A percentile compares a stretch with the other conserved stretches of the same genome.
These are phyloP conservation scores for Ceratocystis alfenasii DNA, from an alignment of 2,329 filamentous ascomycete genomes.

Conservation along the genomic window DNA sequence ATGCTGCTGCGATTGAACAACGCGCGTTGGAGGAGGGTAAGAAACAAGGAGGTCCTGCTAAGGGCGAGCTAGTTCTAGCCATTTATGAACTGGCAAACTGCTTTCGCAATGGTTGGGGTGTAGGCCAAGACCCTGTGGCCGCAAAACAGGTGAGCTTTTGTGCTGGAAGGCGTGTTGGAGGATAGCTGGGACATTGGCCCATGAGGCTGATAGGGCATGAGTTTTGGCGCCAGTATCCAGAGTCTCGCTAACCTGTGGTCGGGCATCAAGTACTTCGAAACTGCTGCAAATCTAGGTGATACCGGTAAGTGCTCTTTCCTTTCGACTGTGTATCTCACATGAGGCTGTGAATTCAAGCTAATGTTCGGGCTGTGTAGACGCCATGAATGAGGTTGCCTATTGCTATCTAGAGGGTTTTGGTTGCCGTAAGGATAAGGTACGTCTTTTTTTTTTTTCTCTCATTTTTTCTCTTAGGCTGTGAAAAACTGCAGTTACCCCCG, in stretches of 20 bases:
- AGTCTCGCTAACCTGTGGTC: background rate
- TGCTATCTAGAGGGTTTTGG: slow-evolving; percentile 96
- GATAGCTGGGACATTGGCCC: background rate
- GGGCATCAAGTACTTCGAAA: slow-evolving; percentile 71
- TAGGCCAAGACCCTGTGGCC: slow-evolving; percentile 71
- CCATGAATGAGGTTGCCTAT: slow-evolving; percentile 94
- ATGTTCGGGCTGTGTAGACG: slow-evolving; percentile 45
- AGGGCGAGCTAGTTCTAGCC: slow-evolving; percentile 88
- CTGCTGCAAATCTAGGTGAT: slow-evolving; percentile 89
- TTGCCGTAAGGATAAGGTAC: slow-evolving; percentile 95
- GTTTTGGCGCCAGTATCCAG: background rate
- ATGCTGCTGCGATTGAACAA: slow-evolving; percentile 76
- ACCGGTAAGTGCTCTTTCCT: slow-evolving; percentile 42
- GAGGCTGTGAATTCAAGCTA: background rate
- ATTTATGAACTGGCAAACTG: slow-evolving; percentile 91
- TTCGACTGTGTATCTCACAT: background rate
- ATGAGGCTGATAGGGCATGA: background rate
- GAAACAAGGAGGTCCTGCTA: slow-evolving; percentile 86
- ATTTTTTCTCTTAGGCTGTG: too few relatives aligned
- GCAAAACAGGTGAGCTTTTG: slow-evolving; percentile 51
- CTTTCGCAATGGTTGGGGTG: slow-evolving; percentile 91
- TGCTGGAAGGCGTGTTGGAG: background rate
- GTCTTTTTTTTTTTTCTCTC: slow-evolving; percentile 31
- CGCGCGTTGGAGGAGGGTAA: slow-evolving; percentile 75
- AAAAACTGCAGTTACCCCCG: too few relatives aligned